These are phyloP conservation scores for Guyanaporus albipodus DNA, from an alignment of 768 basidiomycete genomes.

Conservation along the genomic window DNA sequence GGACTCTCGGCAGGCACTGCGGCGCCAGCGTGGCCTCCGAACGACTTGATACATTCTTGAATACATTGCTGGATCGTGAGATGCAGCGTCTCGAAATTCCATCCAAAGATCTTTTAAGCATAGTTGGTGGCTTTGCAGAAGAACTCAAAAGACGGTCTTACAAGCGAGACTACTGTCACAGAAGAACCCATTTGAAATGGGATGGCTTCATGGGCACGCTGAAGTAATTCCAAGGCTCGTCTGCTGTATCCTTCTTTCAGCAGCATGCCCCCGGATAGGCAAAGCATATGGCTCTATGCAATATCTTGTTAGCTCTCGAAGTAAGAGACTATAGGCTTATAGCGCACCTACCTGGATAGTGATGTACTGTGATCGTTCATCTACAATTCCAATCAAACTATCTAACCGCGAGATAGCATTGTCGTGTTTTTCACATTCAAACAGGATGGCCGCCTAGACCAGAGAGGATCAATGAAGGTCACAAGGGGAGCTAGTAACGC, in stretches of 20 bases:
- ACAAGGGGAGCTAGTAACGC: fast-evolving
- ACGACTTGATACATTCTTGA: neutral
- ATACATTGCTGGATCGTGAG: neutral
- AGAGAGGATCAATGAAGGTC: neutral
- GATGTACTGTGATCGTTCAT: neutral
- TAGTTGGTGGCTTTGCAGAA: neutral
- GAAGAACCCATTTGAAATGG: neutral
- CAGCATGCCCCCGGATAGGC: neutral
- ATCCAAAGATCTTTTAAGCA: constrained; percentile 11
- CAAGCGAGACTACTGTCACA: constrained; percentile 7
- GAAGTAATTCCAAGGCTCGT: neutral
- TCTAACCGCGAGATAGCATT: constrained; percentile 7
- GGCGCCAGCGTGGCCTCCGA: neutral
- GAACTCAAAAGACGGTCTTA: neutral
- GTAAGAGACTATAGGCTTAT: neutral
- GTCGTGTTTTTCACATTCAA: constrained; percentile 5
- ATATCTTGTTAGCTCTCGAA: neutral
- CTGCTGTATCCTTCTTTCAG: neutral
- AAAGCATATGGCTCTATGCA: constrained; percentile 7
- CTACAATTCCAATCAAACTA: neutral
- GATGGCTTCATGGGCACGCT: neutral
- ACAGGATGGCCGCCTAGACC: constrained; percentile 4
- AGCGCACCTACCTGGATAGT: constrained; percentile 5
- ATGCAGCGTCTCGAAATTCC: constrained; percentile 5
- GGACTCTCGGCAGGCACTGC: no score